phyloP scores from a whole-genome alignment of 495 filamentous ascomycete species.

The Neurospora sp. region DNA sequence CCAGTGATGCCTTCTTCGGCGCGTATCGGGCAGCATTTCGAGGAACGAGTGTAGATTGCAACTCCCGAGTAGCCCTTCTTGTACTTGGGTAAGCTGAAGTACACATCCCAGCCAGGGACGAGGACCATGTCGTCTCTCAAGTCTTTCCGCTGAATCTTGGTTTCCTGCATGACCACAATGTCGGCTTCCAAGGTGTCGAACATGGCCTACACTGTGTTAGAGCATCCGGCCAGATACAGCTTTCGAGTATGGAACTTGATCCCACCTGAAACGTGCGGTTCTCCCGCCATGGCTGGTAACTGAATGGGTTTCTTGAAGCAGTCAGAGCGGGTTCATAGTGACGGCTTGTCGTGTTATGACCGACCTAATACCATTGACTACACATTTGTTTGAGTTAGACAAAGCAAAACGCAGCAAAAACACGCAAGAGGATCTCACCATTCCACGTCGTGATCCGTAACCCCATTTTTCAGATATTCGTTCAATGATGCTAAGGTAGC shows the following conservation, averaged over 20 bases:
- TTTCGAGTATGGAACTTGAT: not conserved
- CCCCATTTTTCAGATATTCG: constrained; percentile 41
- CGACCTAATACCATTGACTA: constrained; percentile 91
- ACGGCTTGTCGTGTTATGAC: constrained; percentile 5
- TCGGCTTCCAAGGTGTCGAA: constrained; percentile 91
- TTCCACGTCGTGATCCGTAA: constrained; percentile 89
- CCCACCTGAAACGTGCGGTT: constrained; percentile 63
- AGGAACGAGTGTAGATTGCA: constrained; percentile 87
- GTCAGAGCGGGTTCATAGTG: not conserved
- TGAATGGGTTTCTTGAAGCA: constrained; percentile 70
- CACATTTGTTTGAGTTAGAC: not conserved
- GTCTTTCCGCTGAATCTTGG: constrained; percentile 93
- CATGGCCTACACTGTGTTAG: constrained; percentile 45
- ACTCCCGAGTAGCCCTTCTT: constrained; percentile 99
- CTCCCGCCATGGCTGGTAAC: constrained; percentile 89
- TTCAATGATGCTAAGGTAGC: not conserved
- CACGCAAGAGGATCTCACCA: constrained; percentile 39
- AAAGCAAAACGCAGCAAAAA: constrained; percentile 8
- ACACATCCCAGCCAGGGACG: constrained; percentile 93
- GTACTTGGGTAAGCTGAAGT: constrained; percentile 81
- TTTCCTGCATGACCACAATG: constrained; percentile 90
- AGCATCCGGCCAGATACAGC: not conserved
- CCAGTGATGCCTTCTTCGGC: constrained; percentile 93
- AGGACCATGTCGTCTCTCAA: constrained; percentile 92
- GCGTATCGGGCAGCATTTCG: constrained; percentile 75